A percentile compares a stretch with the other conserved stretches of the same genome.
phyloP scores from a whole-genome alignment of 148 eudicot genomes.

The Amaranthus cruentus region DNA sequence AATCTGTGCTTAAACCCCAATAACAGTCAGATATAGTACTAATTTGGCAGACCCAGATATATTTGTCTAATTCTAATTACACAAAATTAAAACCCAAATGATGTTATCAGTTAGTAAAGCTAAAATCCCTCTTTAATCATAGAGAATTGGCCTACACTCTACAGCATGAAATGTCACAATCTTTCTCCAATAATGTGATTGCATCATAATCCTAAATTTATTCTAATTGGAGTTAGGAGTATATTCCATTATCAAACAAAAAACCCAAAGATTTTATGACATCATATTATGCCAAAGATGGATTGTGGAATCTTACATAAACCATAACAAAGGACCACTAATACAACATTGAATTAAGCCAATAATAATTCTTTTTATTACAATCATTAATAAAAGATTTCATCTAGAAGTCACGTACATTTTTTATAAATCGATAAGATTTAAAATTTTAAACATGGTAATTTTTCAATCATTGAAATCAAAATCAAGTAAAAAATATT shows the following conservation, averaged over 20 bases:
- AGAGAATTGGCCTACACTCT: neutral
- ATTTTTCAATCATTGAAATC: no score
- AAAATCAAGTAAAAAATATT: no score
- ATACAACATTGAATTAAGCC: neutral
- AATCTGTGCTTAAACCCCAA: slow-evolving; percentile 4
- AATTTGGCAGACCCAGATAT: slow-evolving; percentile 1
- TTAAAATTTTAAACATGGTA: no score
- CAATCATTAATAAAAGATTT: no score
- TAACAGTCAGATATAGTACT: slow-evolving; percentile 15
- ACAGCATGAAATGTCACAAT: slow-evolving; percentile 20
- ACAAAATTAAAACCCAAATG: slow-evolving; percentile 11
- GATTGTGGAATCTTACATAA: slow-evolving; percentile 18
- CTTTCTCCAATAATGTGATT: neutral
- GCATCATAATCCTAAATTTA: slow-evolving; percentile 17
- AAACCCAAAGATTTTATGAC: slow-evolving; percentile 4
- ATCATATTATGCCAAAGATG: slow-evolving; percentile 6
- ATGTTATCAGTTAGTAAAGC: neutral
- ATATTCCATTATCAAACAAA: slow-evolving; percentile 22
- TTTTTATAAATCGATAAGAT: no score
- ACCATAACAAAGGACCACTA: slow-evolving; percentile 5
- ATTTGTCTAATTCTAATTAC: slow-evolving; percentile 9
- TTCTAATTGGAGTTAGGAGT: slow-evolving; percentile 7
- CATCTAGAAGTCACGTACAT: no score
- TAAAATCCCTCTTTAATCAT: slow-evolving; percentile 10
- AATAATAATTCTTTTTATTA: neutral